Base-by-base conservation (phyloP, 495 filamentous ascomycete genomes). In the Tuber borchii region DNA sequence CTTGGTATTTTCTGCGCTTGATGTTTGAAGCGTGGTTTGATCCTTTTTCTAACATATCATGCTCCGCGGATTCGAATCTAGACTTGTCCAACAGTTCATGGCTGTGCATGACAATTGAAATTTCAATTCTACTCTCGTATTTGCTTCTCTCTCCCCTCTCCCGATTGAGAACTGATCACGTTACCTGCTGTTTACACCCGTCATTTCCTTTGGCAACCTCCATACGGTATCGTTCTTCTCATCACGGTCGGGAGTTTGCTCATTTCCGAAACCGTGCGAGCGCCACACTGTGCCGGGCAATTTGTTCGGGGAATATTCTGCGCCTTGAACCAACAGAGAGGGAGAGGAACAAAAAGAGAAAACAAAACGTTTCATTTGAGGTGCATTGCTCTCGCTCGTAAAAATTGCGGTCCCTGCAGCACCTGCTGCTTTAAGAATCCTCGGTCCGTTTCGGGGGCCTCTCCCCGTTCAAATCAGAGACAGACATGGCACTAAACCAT, bases 11-110 rank as follows among this genome's bases (percentile, higher is more conserved):
- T 65, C 56, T 31, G 9, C 56, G 56, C 56, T 31, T 65, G 56
- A 65, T 65, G 56, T 65, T 65, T 65, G 56, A 31, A 65, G 56
- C 26, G 12, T 65, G 56, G 56, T 65, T 65, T 65, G 56, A 65
- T 65, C 56, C 56, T 61, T 65, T 65, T 31, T 65, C 56, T 65
- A 65, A 65, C 26, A 31, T 65, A 65, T 65, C 56, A 31, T 65
- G 17, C n/a, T 65, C 26, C 56, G 26, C n/a, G 9, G 10, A 31
- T 65, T 31, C 56, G 26, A 17, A 65, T 4, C 56, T 14, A 65
- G 56, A 31, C n/a, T 22, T 31, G 10, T 65, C 56, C 56, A 31
- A 65, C 56, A 65, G 10, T 31, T 31, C 56, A 17, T 31, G 56
- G 56, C 56, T 31, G 26, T 65, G 56, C 5, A 65, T 65, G 56